Evolutionary conservation across 2,329 filamentous ascomycete genomes (phyloP), one percentile per base, ranked within the genome.

Genomic region (Capronia americana): DNA sequence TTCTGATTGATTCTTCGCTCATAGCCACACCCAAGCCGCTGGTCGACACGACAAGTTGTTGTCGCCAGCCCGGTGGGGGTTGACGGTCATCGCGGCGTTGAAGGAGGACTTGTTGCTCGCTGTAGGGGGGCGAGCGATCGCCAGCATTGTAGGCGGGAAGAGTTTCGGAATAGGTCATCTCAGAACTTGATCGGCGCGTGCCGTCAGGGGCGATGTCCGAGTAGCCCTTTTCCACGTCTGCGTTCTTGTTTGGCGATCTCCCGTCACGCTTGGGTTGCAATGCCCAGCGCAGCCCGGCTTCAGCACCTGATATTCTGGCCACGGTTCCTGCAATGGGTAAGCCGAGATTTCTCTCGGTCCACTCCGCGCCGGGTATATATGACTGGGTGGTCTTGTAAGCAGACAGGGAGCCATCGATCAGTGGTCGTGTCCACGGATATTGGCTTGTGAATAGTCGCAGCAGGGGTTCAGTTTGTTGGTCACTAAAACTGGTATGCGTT

Each of bases 1-100:
- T 95, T 59, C 89, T 87, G 8, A 97, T 81, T 24, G 92, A 96
- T 74, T 95, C 90, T 20, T 96, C 90, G 73, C 91, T 96, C 85
- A 99, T 92, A 0, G 95, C 93, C 17, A 96, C 90, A 69, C 93
- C 93, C 0, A 98, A 85, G 0, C 93, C 94, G 0, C 93, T 96
- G 0, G 94, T 97, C 4, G 92, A 93, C 76, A 96, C 91, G 71
- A 97, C 91, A 20, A 97, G 82, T 14, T 93, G 88, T 11, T 91
- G 92, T 68, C 91, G 92, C 92, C 93, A 96, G 48, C 82, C 84
- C 11, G 75, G 69, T 28, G 78, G 76, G 53, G 77, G 70, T 61
- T 75, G 73, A 30, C 73, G 71, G 3, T 74, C 69, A 28, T 74
- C 69, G 26, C 72, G 74, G 53, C 75, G 58, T 66, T 69, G 56